Evolutionary conservation across 2,329 filamentous ascomycete genomes (phyloP), one percentile per base, ranked within the genome.

Genomic region (Cylindrodendrum hubeiense): DNA sequence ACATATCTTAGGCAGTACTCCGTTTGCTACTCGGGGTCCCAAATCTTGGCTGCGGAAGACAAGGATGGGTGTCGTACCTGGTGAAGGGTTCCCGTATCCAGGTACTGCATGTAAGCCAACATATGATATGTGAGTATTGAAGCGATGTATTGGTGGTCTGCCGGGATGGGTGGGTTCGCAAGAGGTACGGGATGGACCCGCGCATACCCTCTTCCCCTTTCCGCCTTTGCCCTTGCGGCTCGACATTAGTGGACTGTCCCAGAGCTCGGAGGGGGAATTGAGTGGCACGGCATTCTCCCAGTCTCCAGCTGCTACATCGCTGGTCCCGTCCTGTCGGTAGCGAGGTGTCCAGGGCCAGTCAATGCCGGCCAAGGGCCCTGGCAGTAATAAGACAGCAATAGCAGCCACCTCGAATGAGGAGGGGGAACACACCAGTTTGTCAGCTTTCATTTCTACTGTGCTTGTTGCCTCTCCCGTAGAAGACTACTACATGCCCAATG

Each of bases 261-360:
- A 13, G 37, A 24, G 10, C 41, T 28, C 8, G 57, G 57, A 49
- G 67, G 69, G 66, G 66, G 67, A 60, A 56, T 43, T 52, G 60
- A 68, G 55, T 60, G 60, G 60, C 47, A 64, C 56, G 66, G 60
- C 52, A 64, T 49, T 43, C 54, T 51, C 44, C 37, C 53, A 69
- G 60, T 60, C 63, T 74, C 67, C 60, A 61, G 63, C 28, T 62
- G 47, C 50, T 67, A 64, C 60, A 67, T 73, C 74, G 71, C 71
- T 67, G 67, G 68, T 70, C 63, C 72, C 69, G 66, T 60, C 43
- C 57, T 65, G 62, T 66, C 69, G 71, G 69, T 71, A 74, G 56
- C 72, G 63, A 73, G 68, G 44, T 49, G 63, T 50, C 57, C 59
- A 67, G 54, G 56, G 54, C 60, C 67, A 70, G 62, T 57, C 54